Evolutionary conservation across 106 monocot species (phyloP).

Genomic region (Allium sativum): DNA sequence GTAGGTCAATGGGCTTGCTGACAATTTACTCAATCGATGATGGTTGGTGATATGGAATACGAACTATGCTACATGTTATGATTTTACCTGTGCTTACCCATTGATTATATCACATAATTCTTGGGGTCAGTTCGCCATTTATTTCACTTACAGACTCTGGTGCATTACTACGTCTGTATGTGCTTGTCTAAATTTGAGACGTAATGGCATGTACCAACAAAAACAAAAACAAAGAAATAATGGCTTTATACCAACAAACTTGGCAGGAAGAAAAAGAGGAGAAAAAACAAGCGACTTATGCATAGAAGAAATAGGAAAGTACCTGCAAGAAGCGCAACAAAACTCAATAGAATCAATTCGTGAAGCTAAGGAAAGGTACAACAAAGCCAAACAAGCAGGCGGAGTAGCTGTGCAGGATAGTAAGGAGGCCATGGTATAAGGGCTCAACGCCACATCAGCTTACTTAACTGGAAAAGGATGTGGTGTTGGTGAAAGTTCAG

Average conservation of each 20-base stretch:
- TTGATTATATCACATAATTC: too few species aligned
- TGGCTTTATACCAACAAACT: conserved; percentile 31
- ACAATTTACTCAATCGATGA: too few species aligned
- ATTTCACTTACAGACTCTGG: too few species aligned
- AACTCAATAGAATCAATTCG: conserved; percentile 54
- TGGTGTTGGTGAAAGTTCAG: background rate
- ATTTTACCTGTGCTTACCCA: too few species aligned
- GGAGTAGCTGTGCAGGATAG: conserved; percentile 19
- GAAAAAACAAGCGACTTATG: conserved; percentile 9
- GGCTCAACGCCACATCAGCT: conserved; percentile 16
- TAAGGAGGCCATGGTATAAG: conserved; percentile 30
- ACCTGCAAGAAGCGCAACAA: conserved; percentile 51
- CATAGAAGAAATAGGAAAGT: conserved; percentile 36
- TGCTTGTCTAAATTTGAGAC: too few species aligned
- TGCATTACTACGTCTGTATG: too few species aligned
- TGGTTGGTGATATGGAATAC: too few species aligned
- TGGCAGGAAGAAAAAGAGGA: conserved; percentile 4
- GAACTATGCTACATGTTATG: too few species aligned
- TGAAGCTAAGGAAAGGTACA: conserved; percentile 58
- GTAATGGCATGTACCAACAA: too few species aligned
- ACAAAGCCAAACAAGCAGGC: conserved; percentile 37
- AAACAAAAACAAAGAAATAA: conserved; percentile 1
- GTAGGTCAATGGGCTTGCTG: too few species aligned
- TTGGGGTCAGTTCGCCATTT: too few species aligned
- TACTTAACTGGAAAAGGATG: conserved; percentile 9